These are phyloP conservation scores for Barbarea vulgaris DNA, from an alignment of 345 rosid genomes.

Conservation along the genomic window DNA sequence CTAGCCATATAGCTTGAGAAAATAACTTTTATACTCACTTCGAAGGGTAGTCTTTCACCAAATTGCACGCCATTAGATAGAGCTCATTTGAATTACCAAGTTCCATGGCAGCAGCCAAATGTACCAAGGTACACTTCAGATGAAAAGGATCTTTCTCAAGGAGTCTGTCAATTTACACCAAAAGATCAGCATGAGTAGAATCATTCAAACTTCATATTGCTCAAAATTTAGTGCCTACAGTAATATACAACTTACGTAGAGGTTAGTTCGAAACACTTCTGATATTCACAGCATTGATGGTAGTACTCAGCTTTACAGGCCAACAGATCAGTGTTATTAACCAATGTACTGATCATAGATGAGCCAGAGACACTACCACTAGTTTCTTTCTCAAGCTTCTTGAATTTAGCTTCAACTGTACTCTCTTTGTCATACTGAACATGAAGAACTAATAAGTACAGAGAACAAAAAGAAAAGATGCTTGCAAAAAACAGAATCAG, in stretches of 20 bases:
- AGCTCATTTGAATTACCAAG: slow-evolving; percentile 98
- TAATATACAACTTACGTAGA: slow-evolving; percentile 60
- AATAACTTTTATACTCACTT: slow-evolving; percentile 57
- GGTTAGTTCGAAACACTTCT: slow-evolving; percentile 92
- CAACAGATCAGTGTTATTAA: slow-evolving; percentile 80
- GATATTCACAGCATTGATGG: slow-evolving; percentile 93
- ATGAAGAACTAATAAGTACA: slow-evolving; percentile 36
- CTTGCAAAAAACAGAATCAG: slow-evolving; percentile 1
- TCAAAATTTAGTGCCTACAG: slow-evolving; percentile 19
- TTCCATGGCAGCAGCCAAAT: slow-evolving; percentile 93
- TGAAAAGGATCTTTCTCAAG: slow-evolving; percentile 99
- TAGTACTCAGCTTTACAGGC: slow-evolving; percentile 97
- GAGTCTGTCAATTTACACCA: slow-evolving; percentile 51
- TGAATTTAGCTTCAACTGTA: slow-evolving; percentile 79
- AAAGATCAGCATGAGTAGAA: slow-evolving; percentile 28
- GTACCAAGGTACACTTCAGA: slow-evolving; percentile 80
- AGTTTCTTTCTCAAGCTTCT: slow-evolving; percentile 78
- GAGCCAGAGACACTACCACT: slow-evolving; percentile 52
- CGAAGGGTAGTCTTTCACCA: slow-evolving; percentile 95
- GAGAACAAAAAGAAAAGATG: slow-evolving; percentile 9
- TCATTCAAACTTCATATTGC: slow-evolving; percentile 14
- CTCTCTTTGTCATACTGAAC: slow-evolving; percentile 79
- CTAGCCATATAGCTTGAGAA: slow-evolving; percentile 7
- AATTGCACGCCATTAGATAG: slow-evolving; percentile 90
- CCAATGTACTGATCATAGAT: slow-evolving; percentile 58